Conservation (phyloP, 371 early-diverging fungal genomes). For the Dichotomocladium elegans region DNA sequence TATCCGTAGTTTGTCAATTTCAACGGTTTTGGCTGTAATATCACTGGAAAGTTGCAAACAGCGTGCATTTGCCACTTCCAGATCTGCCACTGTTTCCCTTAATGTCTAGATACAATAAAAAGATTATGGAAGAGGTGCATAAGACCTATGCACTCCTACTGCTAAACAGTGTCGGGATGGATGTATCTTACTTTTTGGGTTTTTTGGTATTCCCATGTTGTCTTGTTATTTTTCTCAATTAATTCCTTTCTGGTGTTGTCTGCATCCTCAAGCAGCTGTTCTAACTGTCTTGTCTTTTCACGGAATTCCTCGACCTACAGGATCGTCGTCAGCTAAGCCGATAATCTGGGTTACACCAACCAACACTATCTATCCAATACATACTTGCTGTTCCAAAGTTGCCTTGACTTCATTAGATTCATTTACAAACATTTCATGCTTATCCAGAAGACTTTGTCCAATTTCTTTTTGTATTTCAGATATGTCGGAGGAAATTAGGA, state of each 20-base stretch:
- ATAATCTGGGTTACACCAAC: conserved; percentile 1
- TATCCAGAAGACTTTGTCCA: conserved; percentile 40
- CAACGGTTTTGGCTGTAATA: conserved; percentile 21
- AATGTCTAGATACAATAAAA: conserved; percentile 14
- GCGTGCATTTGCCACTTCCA: conserved; percentile 29
- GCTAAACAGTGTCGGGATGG: too few relatives aligned
- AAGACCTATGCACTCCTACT: too few relatives aligned
- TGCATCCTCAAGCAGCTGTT: conserved; percentile 26
- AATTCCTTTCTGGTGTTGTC: conserved; percentile 25
- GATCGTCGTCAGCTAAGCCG: too few relatives aligned
- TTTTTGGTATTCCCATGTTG: conserved; percentile 35
- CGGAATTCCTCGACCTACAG: conserved; percentile 21
- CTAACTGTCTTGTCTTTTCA: conserved; percentile 23
- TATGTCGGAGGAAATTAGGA: background rate
- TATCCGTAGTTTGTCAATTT: conserved; percentile 40
- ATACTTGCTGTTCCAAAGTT: conserved; percentile 31
- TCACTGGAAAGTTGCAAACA: conserved; percentile 34
- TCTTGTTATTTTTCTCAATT: conserved; percentile 21
- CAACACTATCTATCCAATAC: background rate
- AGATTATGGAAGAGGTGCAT: too few relatives aligned
- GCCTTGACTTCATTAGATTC: conserved; percentile 26
- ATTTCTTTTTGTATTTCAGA: conserved; percentile 23
- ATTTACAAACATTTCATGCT: conserved; percentile 33
- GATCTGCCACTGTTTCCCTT: conserved; percentile 28
- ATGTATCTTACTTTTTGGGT: conserved; percentile 34